phyloP scores from a whole-genome alignment of 2,329 filamentous ascomycete genomes.

The Arachnomyces sp. region DNA sequence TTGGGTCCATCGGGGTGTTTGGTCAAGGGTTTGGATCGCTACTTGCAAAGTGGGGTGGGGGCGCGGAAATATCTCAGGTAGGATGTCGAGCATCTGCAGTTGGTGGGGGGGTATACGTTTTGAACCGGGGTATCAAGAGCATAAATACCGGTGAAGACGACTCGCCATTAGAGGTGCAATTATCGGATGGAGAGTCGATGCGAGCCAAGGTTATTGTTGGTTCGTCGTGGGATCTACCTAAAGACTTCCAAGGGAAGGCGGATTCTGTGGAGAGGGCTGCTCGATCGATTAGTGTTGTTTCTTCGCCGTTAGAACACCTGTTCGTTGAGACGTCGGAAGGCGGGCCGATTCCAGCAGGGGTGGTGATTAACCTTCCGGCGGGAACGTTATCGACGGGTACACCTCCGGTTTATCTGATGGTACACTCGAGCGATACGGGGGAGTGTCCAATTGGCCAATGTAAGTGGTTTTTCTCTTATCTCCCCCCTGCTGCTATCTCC shows the following conservation, averaged over 20 bases:
- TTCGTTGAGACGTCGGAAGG: constrained; percentile 69
- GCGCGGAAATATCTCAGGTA: constrained; percentile 83
- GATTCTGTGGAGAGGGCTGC: constrained; percentile 39
- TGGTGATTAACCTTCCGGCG: constrained; percentile 34
- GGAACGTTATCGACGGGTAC: constrained; percentile 18
- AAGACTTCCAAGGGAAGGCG: constrained; percentile 8
- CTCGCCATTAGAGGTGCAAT: constrained; percentile 20
- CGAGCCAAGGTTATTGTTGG: constrained; percentile 31
- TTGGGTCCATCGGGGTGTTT: constrained; percentile 79
- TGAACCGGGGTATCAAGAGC: constrained; percentile 59
- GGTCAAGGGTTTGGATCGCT: constrained; percentile 84
- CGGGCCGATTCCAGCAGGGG: constrained; percentile 65
- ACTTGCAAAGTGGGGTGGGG: constrained; percentile 85
- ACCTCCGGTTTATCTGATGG: constrained; percentile 53
- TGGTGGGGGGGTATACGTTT: constrained; percentile 82
- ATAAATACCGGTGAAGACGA: constrained; percentile 15
- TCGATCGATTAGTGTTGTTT: constrained; percentile 62
- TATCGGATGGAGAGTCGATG: constrained; percentile 32
- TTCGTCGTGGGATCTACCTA: constrained; percentile 30
- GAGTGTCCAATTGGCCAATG: constrained; percentile 85
- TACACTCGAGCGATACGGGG: constrained; percentile 83
- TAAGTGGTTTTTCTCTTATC: constrained; percentile 51
- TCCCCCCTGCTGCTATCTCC: constrained; percentile 15
- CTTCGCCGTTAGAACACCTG: constrained; percentile 55
- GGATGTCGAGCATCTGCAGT: constrained; percentile 86